Conservation (phyloP, 2,329 filamentous ascomycete species). For the Calonectria hongkongensis region DNA sequence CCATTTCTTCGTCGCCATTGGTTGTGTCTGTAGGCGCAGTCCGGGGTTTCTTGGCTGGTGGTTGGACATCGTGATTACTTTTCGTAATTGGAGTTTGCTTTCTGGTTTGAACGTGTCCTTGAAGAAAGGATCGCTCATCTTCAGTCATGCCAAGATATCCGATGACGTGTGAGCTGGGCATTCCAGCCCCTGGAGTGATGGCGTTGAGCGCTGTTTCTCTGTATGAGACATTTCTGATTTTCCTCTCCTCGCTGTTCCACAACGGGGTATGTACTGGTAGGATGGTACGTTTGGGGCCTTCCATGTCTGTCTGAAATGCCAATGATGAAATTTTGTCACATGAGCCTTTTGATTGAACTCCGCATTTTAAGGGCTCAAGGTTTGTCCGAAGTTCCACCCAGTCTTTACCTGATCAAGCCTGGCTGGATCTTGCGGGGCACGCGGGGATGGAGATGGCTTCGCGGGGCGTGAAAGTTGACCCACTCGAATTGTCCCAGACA, state of each 20-base stretch:
- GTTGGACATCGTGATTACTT: not conserved
- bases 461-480: not conserved
- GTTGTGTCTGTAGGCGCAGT: not conserved
- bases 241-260: slow-evolving; percentile 16
- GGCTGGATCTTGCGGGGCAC: not conserved
- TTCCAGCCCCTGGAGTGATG: not conserved
- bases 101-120: not conserved
- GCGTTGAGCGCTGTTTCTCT: not conserved
- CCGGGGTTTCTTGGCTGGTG: not conserved
- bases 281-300: not conserved
- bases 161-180: slow-evolving; percentile 10
- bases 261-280: slow-evolving; percentile 12
- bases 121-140: slow-evolving; percentile 13
- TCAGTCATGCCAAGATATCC: slow-evolving; percentile 16
- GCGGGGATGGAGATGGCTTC: not conserved
- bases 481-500: not conserved
- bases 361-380: slow-evolving; percentile 6
- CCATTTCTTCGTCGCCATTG: too few species aligned
- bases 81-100: not conserved
- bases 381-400: slow-evolving; percentile 5
- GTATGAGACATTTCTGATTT: slow-evolving; percentile 20
- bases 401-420: not conserved
- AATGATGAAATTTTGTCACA: not conserved
- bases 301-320: not conserved
- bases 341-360: not conserved